Base-by-base conservation (phyloP, 2,329 filamentous ascomycete species). In the Fusarium robinianum region DNA sequence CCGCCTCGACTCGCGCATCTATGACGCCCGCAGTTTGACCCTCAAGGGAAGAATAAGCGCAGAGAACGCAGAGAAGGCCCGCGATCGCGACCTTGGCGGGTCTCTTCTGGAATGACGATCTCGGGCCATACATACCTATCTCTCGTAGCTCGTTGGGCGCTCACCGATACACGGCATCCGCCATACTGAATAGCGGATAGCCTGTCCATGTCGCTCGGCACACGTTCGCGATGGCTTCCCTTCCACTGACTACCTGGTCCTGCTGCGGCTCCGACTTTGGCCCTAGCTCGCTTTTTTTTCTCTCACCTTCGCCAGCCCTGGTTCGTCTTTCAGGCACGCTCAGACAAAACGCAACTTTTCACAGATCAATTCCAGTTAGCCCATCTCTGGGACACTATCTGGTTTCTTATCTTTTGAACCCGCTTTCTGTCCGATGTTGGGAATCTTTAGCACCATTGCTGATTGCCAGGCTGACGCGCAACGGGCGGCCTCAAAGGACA, bases 171-270 rank as follows among this genome's bases (percentile, higher is more conserved):
- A n/a, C 30, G 37, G 35, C 42, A 44, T 24, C 32, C 32, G 38
- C 46, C 29, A 34, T 46, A 9, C 24, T 45, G 31, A 42, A 51
- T 53, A 43, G 42, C 46, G 49, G 50, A 53, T 53, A 31, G 39
- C 22, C 24, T 19, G 15, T 14, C 42, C 30, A 26, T 23, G 24
- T 29, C 27, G 21, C 11, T 26, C 38, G n/a, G 24, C 17, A 9
- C 25, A 33, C 35, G 18, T 38, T 51, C 42, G 47, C 42, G 40
- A 50, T 51, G 31, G 49, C 49, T 27, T 50, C 38, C 19, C 29
- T 17, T 24, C 36, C 32, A n/a, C n/a, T n/a, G n/a, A n/a, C n/a
- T n/a, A n/a, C n/a, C n/a, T n/a, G 24, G 24, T 41, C 17, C 25
- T 24, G 5, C 18, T 47, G 34, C 37, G 44, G 44, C 37, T 50